phyloP scores from a whole-genome alignment of 352 stramenopile species.

The Globisporangium barbulae region DNA sequence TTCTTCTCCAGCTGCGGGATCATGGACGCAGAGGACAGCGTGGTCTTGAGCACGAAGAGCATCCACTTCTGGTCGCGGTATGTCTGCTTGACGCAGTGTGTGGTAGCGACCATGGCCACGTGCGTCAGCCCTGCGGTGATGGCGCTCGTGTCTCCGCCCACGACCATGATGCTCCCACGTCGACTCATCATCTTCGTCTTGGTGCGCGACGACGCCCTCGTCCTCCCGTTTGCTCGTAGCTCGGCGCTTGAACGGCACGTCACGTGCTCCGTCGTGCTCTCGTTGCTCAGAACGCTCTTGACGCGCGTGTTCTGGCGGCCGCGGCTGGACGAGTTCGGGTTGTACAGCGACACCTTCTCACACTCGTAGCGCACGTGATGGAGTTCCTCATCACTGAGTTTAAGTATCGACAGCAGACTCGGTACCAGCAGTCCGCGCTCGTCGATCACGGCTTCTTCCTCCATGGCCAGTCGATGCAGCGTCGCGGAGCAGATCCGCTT shows the following conservation, averaged over 20 bases:
- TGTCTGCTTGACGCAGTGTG: slow-evolving; percentile 50
- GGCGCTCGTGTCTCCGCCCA: background rate
- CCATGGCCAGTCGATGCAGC: slow-evolving; percentile 60
- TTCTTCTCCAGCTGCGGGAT: slow-evolving; percentile 70
- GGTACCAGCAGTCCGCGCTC: slow-evolving; percentile 36
- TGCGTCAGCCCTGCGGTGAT: background rate
- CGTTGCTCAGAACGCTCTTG: background rate
- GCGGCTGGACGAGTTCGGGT: background rate
- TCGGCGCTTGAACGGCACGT: background rate
- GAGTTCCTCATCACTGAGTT: slow-evolving; percentile 57
- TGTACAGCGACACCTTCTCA: slow-evolving; percentile 61
- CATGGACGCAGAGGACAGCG: slow-evolving; percentile 59
- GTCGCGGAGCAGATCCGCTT: slow-evolving; percentile 60
- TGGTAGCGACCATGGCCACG: slow-evolving; percentile 21
- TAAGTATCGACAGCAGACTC: slow-evolving; percentile 52
- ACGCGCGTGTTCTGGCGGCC: background rate
- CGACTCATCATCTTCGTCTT: background rate
- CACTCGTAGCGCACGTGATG: slow-evolving; percentile 75
- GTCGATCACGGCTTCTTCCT: slow-evolving; percentile 48
- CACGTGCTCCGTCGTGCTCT: background rate
- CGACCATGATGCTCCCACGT: slow-evolving; percentile 4
- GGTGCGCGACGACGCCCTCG: background rate
- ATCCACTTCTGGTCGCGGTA: slow-evolving; percentile 69
- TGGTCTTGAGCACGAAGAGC: slow-evolving; percentile 66
- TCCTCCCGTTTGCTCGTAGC: background rate